A percentile compares a stretch with the other conserved stretches of the same genome.
phyloP scores from a whole-genome alignment of 306 rosid genomes.

The Casuarina equisetifolia region DNA sequence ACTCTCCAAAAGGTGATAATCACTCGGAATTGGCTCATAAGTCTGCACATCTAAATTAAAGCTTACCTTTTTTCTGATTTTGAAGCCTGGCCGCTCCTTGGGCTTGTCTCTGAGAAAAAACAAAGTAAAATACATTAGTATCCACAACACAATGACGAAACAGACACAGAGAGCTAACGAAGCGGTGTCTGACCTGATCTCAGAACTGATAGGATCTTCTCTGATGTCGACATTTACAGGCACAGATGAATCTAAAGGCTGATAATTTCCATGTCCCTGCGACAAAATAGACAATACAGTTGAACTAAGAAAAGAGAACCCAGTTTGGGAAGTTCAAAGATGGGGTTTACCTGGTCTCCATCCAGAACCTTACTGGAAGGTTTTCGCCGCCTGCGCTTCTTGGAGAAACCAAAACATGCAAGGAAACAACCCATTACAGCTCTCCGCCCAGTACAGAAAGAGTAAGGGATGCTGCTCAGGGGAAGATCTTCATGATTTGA shows the following conservation, averaged over 20 bases:
- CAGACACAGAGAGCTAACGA: not conserved
- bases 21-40: conserved; percentile 64
- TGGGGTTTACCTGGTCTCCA: conserved; percentile 41
- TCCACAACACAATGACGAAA: conserved; percentile 1
- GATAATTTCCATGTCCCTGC: conserved; percentile 65
- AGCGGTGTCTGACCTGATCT: conserved; percentile 44
- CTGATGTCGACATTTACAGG: conserved; percentile 26
- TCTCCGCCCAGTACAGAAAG: not conserved
- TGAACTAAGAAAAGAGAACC: not conserved
- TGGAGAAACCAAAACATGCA: conserved; percentile 66
- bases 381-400: conserved; percentile 58
- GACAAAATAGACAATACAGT: conserved; percentile 13
- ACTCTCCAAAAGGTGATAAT: conserved; percentile 43
- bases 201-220: conserved; percentile 34
- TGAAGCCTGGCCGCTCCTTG: conserved; percentile 52
- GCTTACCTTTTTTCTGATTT: conserved; percentile 78
- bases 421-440: conserved; percentile 85
- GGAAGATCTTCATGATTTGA: conserved; percentile 9
- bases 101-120: conserved; percentile 45
- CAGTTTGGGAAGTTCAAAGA: not conserved
- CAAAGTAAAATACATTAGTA: conserved; percentile 8
- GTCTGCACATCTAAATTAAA: conserved; percentile 82
- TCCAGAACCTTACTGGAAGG: conserved; percentile 40
- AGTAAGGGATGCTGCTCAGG: conserved; percentile 23
- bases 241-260: conserved; percentile 46